Percentiles rank a stretch among this genome's conserved stretches.
phyloP scores from a whole-genome alignment of 768 basidiomycete genomes.

The Pulveroboletus sp. region DNA sequence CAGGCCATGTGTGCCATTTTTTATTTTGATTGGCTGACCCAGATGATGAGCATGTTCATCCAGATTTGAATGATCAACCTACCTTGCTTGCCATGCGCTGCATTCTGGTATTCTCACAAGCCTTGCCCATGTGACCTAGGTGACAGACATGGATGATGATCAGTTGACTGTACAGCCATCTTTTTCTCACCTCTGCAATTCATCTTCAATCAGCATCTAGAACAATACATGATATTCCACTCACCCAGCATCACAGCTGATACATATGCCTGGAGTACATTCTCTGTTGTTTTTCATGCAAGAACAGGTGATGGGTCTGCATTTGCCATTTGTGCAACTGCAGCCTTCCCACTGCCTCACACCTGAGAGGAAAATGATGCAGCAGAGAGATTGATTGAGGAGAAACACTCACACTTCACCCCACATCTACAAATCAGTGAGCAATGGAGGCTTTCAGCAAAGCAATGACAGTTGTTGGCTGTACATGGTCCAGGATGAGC shows the following conservation, averaged over 20 bases:
- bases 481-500: conserved; percentile 48
- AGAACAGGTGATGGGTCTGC: conserved; percentile 26
- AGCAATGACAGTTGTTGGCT: conserved; percentile 39
- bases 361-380: conserved; percentile 1
- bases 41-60: neutral
- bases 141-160: neutral
- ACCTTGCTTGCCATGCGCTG: conserved; percentile 25
- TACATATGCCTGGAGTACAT: conserved; percentile 53
- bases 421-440: conserved; percentile 47
- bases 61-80: neutral
- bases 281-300: conserved; percentile 39
- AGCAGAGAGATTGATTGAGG: neutral
- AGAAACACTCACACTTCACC: conserved; percentile 33
- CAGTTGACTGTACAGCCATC: neutral
- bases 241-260: conserved; percentile 41
- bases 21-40: conserved; percentile 35
- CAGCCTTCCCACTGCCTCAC: conserved; percentile 15
- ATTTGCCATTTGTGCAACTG: conserved; percentile 29
- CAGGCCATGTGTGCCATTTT: conserved; percentile 35
- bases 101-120: conserved; percentile 30
- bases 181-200: conserved; percentile 22
- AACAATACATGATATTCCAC: neutral
- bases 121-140: conserved; percentile 17
- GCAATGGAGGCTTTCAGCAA: conserved; percentile 38
- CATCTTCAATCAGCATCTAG: neutral